These are phyloP conservation scores for Prunus salicina DNA, from an alignment of 306 rosid species.

Conservation along the genomic window DNA sequence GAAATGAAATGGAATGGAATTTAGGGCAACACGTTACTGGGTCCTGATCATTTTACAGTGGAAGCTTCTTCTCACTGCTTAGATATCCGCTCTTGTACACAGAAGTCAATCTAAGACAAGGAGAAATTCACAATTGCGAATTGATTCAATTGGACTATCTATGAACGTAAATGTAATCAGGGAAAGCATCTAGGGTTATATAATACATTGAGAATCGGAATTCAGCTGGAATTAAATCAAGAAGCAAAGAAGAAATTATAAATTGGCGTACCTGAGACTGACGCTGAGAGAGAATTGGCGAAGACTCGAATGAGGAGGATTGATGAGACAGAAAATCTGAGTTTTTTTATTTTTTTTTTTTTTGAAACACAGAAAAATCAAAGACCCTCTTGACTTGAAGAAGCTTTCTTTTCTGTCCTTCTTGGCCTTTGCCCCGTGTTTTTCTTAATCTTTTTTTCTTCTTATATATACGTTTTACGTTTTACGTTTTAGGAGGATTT, in stretches of 20 bases:
- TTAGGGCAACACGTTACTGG: constrained; percentile 9
- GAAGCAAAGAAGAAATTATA: background rate
- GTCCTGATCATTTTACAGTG: constrained; percentile 14
- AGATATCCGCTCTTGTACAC: background rate
- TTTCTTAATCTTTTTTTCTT: background rate
- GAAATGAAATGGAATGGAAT: constrained; percentile 6
- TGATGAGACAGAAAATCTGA: background rate
- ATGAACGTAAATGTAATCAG: constrained; percentile 15
- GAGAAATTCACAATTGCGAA: background rate
- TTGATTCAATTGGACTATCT: background rate
- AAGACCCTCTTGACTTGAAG: constrained; percentile 17
- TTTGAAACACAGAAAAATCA: background rate
- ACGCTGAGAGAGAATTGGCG: constrained; percentile 1
- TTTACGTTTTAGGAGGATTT: background rate
- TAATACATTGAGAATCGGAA: constrained; percentile 2
- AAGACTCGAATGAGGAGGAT: background rate
- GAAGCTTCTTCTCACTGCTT: constrained; percentile 16
- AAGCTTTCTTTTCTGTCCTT: background rate
- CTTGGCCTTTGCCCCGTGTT: background rate
- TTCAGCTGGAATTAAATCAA: constrained; percentile 15
- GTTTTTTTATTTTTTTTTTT: background rate
- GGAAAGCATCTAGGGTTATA: constrained; percentile 48
- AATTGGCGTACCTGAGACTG: constrained; percentile 56
- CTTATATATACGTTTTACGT: background rate
- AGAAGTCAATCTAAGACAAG: constrained; percentile 23